Evolutionary conservation across 306 rosid species (phyloP), one percentile per base, ranked within the genome.

Genomic region (Begonia masoniana): DNA sequence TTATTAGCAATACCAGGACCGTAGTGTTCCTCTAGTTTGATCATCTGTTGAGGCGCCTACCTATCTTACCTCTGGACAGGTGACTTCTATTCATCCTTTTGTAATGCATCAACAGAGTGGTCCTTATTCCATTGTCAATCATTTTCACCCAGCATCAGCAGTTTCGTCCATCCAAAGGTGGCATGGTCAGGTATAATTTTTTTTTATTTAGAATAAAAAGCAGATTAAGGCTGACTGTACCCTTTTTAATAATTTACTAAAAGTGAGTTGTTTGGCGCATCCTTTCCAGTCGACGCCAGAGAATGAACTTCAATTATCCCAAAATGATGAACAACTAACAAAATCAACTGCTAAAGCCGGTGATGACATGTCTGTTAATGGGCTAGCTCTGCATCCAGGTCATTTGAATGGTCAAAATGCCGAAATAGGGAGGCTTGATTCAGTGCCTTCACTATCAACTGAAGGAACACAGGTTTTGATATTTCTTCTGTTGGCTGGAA

Each of bases 101-200:
- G 74, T 87, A 56, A 65, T 92, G 87, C 96, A 91, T 71, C 96
- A 86, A 65, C 96, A 85, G 54, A 96, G 83, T 42, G 81, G 71
- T 53, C 78, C 89, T 54, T 81, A 80, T 57, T 78, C 95, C 46
- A 77, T 89, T 13, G 81, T 75, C 62, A 75, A 95, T 58, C 93
- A 80, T 60, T 92, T 79, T 72, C 88, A 87, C 41, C 69, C 88
- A 8, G 65, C 75, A 69, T 78, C 91, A 3, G 69, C 87, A 60
- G 57, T 85, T 62, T 74, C 89, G 17, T 83, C 86, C 72, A 65
- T 79, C 60, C 99, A 86, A 68, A 94, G 80, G 54, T 92, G 96
- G 39, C 2, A 31, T 31, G 39, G 39, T 7, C 39, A 31, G 39
- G 39, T 31, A 31, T 31, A 3, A 5, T 31, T 31, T 31, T 31